Evolutionary conservation across 176 grass and related monocot species (phyloP).

Genomic region (Alopecurus myosuroides): DNA sequence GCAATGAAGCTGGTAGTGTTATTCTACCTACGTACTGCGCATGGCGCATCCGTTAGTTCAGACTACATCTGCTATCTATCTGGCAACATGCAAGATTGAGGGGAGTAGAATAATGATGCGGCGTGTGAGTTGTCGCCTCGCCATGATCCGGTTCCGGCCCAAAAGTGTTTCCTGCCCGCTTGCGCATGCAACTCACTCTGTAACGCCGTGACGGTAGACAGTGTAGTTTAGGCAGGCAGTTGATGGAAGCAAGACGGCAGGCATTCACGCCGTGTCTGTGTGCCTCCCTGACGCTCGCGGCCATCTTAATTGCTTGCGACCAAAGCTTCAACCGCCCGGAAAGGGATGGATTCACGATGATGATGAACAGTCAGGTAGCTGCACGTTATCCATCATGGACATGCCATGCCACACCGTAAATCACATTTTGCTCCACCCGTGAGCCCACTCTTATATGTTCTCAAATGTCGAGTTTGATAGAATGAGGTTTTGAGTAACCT

Average conservation of each 20-base stretch:
- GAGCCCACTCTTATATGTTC: too few relatives aligned
- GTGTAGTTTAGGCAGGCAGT: background rate
- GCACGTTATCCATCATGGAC: conserved; percentile 18
- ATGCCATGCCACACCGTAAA: background rate
- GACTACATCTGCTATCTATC: background rate
- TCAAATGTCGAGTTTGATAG: background rate
- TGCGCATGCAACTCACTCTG: background rate
- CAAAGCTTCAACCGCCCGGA: background rate
- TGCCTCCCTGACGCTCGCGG: background rate
- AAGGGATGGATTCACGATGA: background rate
- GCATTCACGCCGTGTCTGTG: background rate
- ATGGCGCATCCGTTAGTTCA: background rate
- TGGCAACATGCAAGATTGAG: background rate
- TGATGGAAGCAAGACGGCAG: background rate
- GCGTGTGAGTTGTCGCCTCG: background rate
- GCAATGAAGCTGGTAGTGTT: background rate
- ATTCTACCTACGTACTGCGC: conserved; percentile 7
- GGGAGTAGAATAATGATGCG: background rate
- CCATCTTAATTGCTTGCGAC: conserved; percentile 2
- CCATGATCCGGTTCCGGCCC: background rate
- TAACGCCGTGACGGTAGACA: background rate
- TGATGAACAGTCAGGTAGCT: conserved; percentile 10
- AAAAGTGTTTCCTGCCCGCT: background rate
- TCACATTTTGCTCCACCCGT: background rate
- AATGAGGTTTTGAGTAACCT: background rate